These are phyloP conservation scores for Acorus gramineus DNA, from an alignment of 106 monocot species.

Conservation along the genomic window DNA sequence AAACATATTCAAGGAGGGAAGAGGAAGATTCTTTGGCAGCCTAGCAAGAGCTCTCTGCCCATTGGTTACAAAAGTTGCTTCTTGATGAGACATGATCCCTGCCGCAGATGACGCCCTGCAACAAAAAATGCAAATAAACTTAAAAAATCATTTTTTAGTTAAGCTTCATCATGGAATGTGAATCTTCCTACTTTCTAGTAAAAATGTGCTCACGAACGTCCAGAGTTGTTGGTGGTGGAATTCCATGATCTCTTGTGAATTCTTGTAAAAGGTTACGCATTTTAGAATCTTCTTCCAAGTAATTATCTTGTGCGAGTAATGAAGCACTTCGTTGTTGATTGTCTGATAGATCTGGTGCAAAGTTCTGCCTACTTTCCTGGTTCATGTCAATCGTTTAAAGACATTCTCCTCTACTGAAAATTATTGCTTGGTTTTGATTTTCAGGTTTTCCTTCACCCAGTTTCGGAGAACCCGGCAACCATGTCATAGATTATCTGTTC, in stretches of 20 bases:
- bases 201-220: slow-evolving; percentile 98
- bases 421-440: slow-evolving; percentile 97
- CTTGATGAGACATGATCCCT: slow-evolving; percentile 97
- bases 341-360: no score
- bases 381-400: slow-evolving; percentile 99
- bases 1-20: no score
- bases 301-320: slow-evolving; percentile 57
- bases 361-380: slow-evolving; percentile 37
- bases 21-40: slow-evolving; percentile 23
- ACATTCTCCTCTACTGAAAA: slow-evolving; percentile 95
- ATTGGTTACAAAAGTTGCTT: slow-evolving; percentile 93
- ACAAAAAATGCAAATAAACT: background rate
- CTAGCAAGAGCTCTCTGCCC: slow-evolving; percentile 84
- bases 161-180: background rate
- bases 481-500: slow-evolving; percentile 98
- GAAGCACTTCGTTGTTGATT: background rate
- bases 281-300: slow-evolving; percentile 94
- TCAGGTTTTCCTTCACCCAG: slow-evolving; percentile 99
- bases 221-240: slow-evolving; percentile 84
- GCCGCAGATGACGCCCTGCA: slow-evolving; percentile 91
- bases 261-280: slow-evolving; percentile 98
- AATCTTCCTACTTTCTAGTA: slow-evolving; percentile 61
- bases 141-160: background rate
- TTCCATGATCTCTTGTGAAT: slow-evolving; percentile 89
- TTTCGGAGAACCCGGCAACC: slow-evolving; percentile 78